Evolutionary conservation across 2,329 filamentous ascomycete species (phyloP), one percentile per base, ranked within the genome.

Genomic region (Geosmithia putterillii): DNA sequence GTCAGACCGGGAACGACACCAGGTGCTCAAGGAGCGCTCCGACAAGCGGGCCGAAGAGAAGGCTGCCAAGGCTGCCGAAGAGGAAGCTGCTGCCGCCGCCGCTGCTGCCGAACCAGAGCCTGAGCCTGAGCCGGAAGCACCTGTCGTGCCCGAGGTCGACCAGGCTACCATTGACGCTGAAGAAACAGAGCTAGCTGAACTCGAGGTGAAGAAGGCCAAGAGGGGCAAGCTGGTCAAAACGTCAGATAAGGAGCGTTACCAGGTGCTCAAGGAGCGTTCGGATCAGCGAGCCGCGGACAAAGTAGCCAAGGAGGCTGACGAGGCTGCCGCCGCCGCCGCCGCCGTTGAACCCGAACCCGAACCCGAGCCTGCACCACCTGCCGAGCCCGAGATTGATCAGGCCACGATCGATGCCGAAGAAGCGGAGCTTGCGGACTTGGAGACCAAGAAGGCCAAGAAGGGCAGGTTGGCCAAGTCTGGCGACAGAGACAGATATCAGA

Each of bases 141-240:
- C 22, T 28, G 14, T 43, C 15, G 25, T 18, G n/a, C 7, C 43
- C 21, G 17, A 22, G 20, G 38, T 14, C 7, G 41, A 42, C 20
- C 40, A 45, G 43, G 48, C 53, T 46, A 40, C 52, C 45, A 39
- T 38, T 38, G 44, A 53, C 44, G 49, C 35, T 18, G 36, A 41
- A 22, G 40, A 42, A 35, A 19, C 40, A 3, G 41, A 42, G 44
- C 19, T 44, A 25, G 42, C 43, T 35, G 47, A 45, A 7, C 46
- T 61, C 3, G 50, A 55, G 18, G 58, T 58, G 45, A 56, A 55
- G 38, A 59, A 57, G 40, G 52, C 53, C 1, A 57, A 59, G 46
- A 47, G 43, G 48, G 50, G 45, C 44, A 52, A 52, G 42, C 47
- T 47, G 18, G 41, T 28, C 41, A 52, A 51, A 9, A 50, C 48